phyloP scores from a whole-genome alignment of 2,329 filamentous ascomycete genomes.

The Lecanoromycetidae sp. region DNA sequence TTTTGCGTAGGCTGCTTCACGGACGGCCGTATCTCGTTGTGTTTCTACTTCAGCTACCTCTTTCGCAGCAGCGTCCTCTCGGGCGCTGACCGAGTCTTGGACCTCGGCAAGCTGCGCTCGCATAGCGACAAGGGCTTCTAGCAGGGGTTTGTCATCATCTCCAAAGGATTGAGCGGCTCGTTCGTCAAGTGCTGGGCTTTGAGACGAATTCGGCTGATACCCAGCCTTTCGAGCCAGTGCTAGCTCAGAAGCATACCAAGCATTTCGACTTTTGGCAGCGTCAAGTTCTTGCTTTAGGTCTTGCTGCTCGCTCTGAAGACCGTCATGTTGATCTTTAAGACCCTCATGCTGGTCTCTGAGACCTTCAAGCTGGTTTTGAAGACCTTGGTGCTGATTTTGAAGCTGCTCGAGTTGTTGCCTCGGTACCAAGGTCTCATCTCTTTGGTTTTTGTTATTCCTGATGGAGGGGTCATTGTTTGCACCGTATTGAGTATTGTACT shows the following conservation, averaged over 20 bases:
- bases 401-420: conserved; percentile 13
- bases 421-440: conserved; percentile 2
- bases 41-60: conserved; percentile 89
- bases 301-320: conserved; percentile 34
- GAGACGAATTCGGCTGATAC: conserved; percentile 60
- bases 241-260: conserved; percentile 93
- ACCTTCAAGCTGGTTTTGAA: conserved; percentile 24
- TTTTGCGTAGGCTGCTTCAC: conserved; percentile 88
- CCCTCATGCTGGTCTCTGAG: conserved; percentile 15
- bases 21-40: conserved; percentile 86
- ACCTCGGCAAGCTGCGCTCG: conserved; percentile 78
- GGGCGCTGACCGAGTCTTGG: conserved; percentile 77
- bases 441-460: conserved; percentile 5
- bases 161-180: conserved; percentile 66
- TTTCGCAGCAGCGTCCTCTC: conserved; percentile 72
- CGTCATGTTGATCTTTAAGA: conserved; percentile 21
- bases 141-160: conserved; percentile 81
- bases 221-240: conserved; percentile 83
- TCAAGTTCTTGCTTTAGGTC: conserved; percentile 79
- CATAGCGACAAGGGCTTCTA: conserved; percentile 89
- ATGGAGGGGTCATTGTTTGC: background rate
- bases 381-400: conserved; percentile 11
- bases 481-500: conserved; percentile 9
- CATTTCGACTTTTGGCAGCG: conserved; percentile 69
- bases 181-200: conserved; percentile 65